Percentiles rank a stretch among this genome's conserved stretches.
Evolutionary conservation across 345 rosid genomes (phyloP).

Genomic region (Moricandia arvensis): DNA sequence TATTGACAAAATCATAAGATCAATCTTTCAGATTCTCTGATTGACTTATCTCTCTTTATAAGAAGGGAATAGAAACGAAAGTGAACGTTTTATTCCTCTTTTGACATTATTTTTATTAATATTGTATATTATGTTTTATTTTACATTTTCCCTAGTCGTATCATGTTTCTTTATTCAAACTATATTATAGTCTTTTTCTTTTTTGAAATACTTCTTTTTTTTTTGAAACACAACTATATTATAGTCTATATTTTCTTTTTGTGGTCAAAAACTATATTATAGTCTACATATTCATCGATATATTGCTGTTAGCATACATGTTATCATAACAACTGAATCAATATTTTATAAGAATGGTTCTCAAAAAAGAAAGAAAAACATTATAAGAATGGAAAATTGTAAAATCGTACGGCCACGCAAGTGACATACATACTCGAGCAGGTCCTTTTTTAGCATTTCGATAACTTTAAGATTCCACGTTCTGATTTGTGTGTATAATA

Average conservation of each 20-base stretch:
- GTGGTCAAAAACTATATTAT: background rate
- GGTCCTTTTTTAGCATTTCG: conserved; percentile 23
- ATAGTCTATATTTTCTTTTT: too few species aligned
- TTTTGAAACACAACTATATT: too few species aligned
- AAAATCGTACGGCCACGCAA: conserved; percentile 29
- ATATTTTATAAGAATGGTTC: background rate
- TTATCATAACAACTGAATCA: background rate
- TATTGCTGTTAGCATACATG: background rate
- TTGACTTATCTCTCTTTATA: conserved; percentile 19
- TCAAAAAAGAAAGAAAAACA: too few species aligned
- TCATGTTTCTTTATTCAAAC: background rate
- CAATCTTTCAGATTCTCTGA: conserved; percentile 30
- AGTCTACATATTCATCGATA: background rate
- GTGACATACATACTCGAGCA: conserved; percentile 15
- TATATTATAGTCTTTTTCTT: background rate
- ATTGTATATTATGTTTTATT: background rate
- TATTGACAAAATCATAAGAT: conserved; percentile 15
- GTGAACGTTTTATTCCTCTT: background rate
- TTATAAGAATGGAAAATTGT: background rate
- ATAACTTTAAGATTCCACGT: conserved; percentile 35
- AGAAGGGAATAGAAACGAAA: conserved; percentile 6
- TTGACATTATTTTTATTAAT: background rate
- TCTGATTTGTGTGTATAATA: background rate
- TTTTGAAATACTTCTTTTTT: too few species aligned
- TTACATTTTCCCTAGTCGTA: background rate